These are phyloP conservation scores for Isatis lusitanica DNA, from an alignment of 441 rosid genomes.

Conservation along the genomic window DNA sequence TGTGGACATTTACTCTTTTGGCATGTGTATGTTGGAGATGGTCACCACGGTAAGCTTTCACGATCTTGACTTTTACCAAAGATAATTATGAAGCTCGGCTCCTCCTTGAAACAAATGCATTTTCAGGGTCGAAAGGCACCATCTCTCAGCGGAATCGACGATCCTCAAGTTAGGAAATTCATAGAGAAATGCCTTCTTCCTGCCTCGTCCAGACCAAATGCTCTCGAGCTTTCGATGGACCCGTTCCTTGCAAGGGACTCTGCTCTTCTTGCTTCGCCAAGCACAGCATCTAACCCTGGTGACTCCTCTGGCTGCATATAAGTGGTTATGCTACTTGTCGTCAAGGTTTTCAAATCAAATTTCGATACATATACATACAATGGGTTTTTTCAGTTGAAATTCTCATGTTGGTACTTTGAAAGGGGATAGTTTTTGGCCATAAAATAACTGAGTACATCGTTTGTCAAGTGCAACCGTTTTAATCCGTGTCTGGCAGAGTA, in stretches of 20 bases:
- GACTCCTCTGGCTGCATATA: no score
- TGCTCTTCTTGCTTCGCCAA: constrained; percentile 33
- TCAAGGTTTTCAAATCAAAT: no score
- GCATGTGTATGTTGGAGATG: constrained; percentile 77
- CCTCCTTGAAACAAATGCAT: constrained; percentile 4
- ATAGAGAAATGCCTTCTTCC: constrained; percentile 89
- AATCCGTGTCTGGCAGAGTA: no score
- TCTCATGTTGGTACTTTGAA: no score
- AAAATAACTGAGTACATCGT: no score
- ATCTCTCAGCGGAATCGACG: constrained; percentile 70
- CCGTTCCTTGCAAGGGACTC: constrained; percentile 59
- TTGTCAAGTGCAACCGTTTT: no score
- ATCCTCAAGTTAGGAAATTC: constrained; percentile 66
- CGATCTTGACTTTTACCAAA: neutral
- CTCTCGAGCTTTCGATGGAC: constrained; percentile 68
- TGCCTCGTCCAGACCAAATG: constrained; percentile 63
- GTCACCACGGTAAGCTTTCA: constrained; percentile 52
- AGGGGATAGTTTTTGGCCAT: no score
- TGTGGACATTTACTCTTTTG: constrained; percentile 61
- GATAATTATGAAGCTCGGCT: neutral
- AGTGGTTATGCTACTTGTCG: no score
- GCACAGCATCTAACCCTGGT: constrained; percentile 30
- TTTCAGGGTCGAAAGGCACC: constrained; percentile 76
- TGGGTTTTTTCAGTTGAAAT: no score
- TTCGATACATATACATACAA: no score